Evolutionary conservation across 305 asterid genomes (phyloP), one percentile per base, ranked within the genome.

Genomic region (Fraxinus nigra): DNA sequence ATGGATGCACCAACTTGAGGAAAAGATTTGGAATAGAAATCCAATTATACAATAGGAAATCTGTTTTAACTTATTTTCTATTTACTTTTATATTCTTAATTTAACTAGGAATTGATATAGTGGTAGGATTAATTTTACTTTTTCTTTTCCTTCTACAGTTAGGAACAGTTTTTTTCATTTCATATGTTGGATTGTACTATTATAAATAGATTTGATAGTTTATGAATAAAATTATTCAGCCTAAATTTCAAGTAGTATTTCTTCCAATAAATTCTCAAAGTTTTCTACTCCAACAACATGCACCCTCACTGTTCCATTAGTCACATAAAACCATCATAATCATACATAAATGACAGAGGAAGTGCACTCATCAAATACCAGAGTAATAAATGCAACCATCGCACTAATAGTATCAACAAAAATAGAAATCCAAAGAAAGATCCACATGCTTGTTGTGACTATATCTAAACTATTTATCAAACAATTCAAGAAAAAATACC

Each of bases 261-360:
- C 46, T 32, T 33, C 76, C 76, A 9, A 72, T 28, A 70, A 5
- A 33, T 72, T 72, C 46, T 38, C 54, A 28, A 76, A n/a, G 70
- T 18, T 32, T 59, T 26, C 78, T 33, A 38, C 40, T 75, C 28
- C 32, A 61, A 30, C 13, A 32, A 38, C 77, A 54, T 77, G 79
- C 48, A 54, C 59, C 40, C 82, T 24, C 79, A 69, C 16, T 69
- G 76, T 80, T 63, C 76, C 37, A 79, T 79, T 74, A 69, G 70
- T 81, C 46, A 59, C 78, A 73, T 63, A 78, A 54, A 34, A 79
- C 78, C 69, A 48, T 43, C 65, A 80, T 51, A 77, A 67, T 76
- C 72, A 54, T 63, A 70, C 74, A 33, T 43, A 65, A 69, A 70
- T n/a, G n/a, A 81, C 13, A 69, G 78, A 46, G 35, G 11, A 14